Evolutionary conservation across 2,329 filamentous ascomycete species (phyloP).

Genomic region (Xylariales sp.): DNA sequence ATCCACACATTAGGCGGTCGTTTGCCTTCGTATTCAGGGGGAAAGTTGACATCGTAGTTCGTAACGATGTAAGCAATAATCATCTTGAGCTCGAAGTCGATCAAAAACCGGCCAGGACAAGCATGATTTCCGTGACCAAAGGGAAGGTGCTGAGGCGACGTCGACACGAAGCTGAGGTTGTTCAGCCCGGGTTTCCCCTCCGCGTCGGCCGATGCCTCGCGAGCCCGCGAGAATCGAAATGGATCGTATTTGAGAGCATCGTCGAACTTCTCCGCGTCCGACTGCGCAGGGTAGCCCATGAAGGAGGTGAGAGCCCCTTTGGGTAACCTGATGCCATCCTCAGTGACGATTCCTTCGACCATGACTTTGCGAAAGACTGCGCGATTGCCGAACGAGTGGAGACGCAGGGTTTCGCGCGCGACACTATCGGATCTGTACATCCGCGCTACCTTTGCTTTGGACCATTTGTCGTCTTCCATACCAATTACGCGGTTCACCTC

Average conservation of each 20-base stretch:
- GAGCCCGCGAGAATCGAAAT: constrained; percentile 32
- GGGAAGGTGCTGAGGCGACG: too few species aligned
- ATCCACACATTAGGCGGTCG: too few species aligned
- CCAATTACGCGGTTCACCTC: constrained; percentile 30
- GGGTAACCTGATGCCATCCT: constrained; percentile 25
- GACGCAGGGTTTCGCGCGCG: constrained; percentile 35
- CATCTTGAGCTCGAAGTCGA: too few species aligned
- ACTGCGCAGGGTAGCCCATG: constrained; percentile 22
- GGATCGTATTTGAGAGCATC: constrained; percentile 33
- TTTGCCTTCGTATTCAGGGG: too few species aligned
- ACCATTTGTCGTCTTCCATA: constrained; percentile 13
- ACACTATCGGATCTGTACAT: constrained; percentile 36
- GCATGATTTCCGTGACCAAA: too few species aligned
- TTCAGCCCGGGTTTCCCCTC: constrained; percentile 12
- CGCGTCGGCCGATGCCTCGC: constrained; percentile 19
- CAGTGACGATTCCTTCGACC: constrained; percentile 23
- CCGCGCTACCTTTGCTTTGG: constrained; percentile 28
- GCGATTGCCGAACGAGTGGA: constrained; percentile 27
- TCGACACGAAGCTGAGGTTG: constrained; percentile 28
- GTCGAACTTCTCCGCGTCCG: constrained; percentile 24
- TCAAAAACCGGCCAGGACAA: too few species aligned
- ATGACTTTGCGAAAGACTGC: constrained; percentile 25
- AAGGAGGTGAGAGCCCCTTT: constrained; percentile 27
- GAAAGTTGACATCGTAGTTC: too few species aligned
- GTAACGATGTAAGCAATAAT: too few species aligned